Evolutionary conservation across 2,329 filamentous ascomycete species (phyloP).

Genomic region (Stagonosporopsis vannaccii): DNA sequence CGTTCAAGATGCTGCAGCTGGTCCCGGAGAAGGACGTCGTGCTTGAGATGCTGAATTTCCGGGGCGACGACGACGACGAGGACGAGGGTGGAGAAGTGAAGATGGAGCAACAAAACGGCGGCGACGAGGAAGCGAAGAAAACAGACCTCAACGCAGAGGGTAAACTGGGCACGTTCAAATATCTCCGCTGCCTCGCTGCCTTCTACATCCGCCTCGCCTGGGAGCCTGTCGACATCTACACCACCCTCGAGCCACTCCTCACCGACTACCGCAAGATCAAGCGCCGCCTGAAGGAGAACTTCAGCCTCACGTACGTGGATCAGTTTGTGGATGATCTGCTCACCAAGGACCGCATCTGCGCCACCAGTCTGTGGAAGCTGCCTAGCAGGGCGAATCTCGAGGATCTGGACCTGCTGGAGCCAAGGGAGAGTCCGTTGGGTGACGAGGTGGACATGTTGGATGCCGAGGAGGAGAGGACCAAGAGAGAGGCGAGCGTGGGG

Average conservation of each 20-base stretch:
- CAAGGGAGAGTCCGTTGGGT: constrained; percentile 81
- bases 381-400: constrained; percentile 82
- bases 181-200: constrained; percentile 84
- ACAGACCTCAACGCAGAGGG: constrained; percentile 38
- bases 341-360: constrained; percentile 87
- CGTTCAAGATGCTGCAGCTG: constrained; percentile 92
- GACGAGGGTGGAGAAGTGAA: constrained; percentile 15
- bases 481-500: constrained; percentile 20
- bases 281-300: constrained; percentile 76
- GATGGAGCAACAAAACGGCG: constrained; percentile 13
- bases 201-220: constrained; percentile 95
- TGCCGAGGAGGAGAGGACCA: constrained; percentile 24
- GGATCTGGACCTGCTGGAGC: constrained; percentile 86
- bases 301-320: constrained; percentile 81
- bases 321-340: constrained; percentile 93
- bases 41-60: constrained; percentile 76
- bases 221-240: constrained; percentile 80
- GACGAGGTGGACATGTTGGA: constrained; percentile 71
- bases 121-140: constrained; percentile 48
- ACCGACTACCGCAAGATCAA: constrained; percentile 84
- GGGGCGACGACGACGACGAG: constrained; percentile 33
- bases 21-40: constrained; percentile 81
- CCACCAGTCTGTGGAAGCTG: constrained; percentile 91
- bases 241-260: constrained; percentile 80
- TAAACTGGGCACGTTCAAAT: constrained; percentile 65